These are phyloP conservation scores for Zymoseptoria passerinii DNA, from an alignment of 2,329 filamentous ascomycete genomes.

Conservation along the genomic window DNA sequence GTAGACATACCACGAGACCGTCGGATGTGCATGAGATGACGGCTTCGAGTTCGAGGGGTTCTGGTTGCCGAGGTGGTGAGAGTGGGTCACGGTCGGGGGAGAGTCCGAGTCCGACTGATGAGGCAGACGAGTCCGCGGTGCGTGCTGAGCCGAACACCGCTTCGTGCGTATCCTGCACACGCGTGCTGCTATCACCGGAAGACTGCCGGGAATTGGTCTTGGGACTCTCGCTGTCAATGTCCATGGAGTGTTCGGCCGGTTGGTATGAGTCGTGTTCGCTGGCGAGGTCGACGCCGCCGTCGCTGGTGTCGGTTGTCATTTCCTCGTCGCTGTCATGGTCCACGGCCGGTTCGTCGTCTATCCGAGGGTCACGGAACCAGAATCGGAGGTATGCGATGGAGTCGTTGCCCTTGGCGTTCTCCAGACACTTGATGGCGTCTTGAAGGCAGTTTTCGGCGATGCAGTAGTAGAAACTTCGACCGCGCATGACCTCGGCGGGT, in stretches of 20 bases:
- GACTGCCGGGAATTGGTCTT: slow-evolving; percentile 29
- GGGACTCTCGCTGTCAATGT: slow-evolving; percentile 16
- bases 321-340: slow-evolving; percentile 37
- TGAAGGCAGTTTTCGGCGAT: slow-evolving; percentile 69
- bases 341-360: slow-evolving; percentile 32
- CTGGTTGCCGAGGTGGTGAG: slow-evolving; percentile 15
- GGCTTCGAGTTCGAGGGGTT: slow-evolving; percentile 66
- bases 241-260: slow-evolving; percentile 8
- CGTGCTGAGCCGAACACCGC: slow-evolving; percentile 37
- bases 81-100: slow-evolving; percentile 22
- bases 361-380: slow-evolving; percentile 67
- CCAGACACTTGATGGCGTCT: slow-evolving; percentile 69
- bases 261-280: slow-evolving; percentile 24
- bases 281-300: slow-evolving; percentile 42
- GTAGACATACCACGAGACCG: slow-evolving; percentile 72
- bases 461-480: slow-evolving; percentile 79
- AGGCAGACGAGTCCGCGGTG: slow-evolving; percentile 31
- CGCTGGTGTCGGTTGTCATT: slow-evolving; percentile 42
- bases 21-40: slow-evolving; percentile 90
- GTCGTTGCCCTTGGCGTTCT: slow-evolving; percentile 81
- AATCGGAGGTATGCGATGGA: slow-evolving; percentile 86
- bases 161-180: slow-evolving; percentile 33
- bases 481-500: slow-evolving; percentile 57
- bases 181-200: slow-evolving; percentile 39
- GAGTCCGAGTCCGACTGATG: slow-evolving; percentile 21